Conservation (phyloP, 345 rosid genomes). For the Draba incana region DNA sequence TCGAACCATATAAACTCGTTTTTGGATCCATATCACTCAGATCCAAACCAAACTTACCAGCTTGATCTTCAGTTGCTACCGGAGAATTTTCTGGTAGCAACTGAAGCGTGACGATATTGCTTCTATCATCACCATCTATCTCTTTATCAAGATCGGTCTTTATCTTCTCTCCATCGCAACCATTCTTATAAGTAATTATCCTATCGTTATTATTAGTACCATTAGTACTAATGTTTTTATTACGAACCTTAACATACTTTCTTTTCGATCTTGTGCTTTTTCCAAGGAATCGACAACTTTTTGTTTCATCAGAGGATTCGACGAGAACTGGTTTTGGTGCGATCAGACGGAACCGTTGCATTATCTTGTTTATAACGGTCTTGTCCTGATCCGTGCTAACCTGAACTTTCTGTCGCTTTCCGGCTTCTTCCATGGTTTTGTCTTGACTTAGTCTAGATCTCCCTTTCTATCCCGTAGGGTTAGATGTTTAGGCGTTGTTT, state of each 20-base stretch:
- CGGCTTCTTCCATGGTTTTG: conserved; percentile 37
- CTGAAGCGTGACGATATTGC: conserved; percentile 53
- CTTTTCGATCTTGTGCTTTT: conserved; percentile 54
- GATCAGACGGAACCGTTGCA: conserved; percentile 86
- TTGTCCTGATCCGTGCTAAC: conserved; percentile 43
- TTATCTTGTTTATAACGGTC: conserved; percentile 54
- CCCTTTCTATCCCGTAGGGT: not conserved
- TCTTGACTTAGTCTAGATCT: conserved; percentile 4
- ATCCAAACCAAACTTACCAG: too few species aligned
- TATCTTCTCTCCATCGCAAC: conserved; percentile 28
- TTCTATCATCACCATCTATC: conserved; percentile 4
- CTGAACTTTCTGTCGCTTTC: conserved; percentile 29
- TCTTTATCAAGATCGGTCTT: conserved; percentile 33
- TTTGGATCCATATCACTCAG: not conserved
- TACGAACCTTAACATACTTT: conserved; percentile 73
- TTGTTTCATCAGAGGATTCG: conserved; percentile 35
- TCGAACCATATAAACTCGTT: conserved; percentile 6
- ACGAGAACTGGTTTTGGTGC: conserved; percentile 74
- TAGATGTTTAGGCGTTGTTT: not conserved
- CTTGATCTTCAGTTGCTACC: conserved; percentile 17
- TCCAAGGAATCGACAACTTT: conserved; percentile 34
- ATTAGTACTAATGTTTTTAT: conserved; percentile 29
- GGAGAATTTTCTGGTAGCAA: conserved; percentile 49
- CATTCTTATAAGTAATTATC: conserved; percentile 29
- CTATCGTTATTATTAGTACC: conserved; percentile 14